phyloP scores from a whole-genome alignment of 2,329 filamentous ascomycete genomes.

The Penicillium sp. region DNA sequence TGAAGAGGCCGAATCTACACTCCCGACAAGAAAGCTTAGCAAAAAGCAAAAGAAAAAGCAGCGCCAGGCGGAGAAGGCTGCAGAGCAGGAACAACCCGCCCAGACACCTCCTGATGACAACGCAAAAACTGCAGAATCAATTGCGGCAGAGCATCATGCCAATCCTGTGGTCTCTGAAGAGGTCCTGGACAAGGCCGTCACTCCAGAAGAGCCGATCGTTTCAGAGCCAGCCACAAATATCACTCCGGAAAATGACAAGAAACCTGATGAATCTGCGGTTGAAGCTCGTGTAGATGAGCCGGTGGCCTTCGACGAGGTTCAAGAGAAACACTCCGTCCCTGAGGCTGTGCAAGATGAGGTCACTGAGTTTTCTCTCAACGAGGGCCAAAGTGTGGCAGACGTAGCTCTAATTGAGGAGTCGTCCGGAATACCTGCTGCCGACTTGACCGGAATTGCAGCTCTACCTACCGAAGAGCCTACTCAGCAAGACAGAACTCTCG shows the following conservation, averaged over 20 bases:
- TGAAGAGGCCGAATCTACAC: conserved; percentile 14
- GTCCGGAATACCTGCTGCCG: not conserved
- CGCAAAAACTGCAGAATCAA: not conserved
- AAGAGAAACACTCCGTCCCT: not conserved
- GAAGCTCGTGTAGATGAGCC: not conserved
- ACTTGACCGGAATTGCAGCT: not conserved
- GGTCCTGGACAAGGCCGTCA: not conserved
- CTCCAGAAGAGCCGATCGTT: not conserved
- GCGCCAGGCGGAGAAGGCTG: conserved; percentile 24
- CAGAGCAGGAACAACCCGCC: conserved; percentile 9
- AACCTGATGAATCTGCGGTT: not conserved
- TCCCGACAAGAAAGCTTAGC: conserved; percentile 26
- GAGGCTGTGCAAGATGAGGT: not conserved
- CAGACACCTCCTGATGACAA: not conserved
- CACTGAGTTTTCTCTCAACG: not conserved
- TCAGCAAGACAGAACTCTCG: not conserved
- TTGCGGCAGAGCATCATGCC: not conserved
- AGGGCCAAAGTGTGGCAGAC: not conserved
- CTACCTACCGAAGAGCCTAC: not conserved
- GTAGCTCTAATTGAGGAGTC: not conserved
- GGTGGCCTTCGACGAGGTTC: not conserved
- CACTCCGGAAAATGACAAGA: not conserved
- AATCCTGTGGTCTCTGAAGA: conserved; percentile 1
- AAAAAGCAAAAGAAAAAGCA: conserved; percentile 37
- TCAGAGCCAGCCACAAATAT: not conserved